Base-by-base conservation (phyloP, 2,329 filamentous ascomycete genomes). In the Pseudocercospora fuligena region DNA sequence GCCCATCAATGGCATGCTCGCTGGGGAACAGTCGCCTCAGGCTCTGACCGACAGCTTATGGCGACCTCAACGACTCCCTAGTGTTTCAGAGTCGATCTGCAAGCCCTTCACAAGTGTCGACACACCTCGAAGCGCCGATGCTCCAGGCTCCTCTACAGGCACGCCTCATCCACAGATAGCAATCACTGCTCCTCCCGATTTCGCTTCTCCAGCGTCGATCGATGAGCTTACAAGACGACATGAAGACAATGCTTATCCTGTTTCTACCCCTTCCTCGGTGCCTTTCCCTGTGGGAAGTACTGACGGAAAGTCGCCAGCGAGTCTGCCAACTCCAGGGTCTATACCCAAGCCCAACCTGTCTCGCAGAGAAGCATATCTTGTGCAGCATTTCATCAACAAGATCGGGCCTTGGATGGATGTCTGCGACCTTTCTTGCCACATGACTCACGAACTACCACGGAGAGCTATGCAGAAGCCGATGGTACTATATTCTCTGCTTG, bases 381-480 rank as follows among this genome's bases (percentile, higher is more conserved):
- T 72, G 1, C 70, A 70, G 40, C 76, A 77, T 31, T 79, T 75
- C 61, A 72, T 77, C 16, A 74, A 78, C 49, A 75, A 78, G 14
- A 74, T 79, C 62, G 78, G 75, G 2, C 69, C 75, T 6, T 78
- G 77, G 76, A 74, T 78, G 16, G 77, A 79, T 66, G 76, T 77
- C 11, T 77, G 76, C 5, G 78, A 79, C 40, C 70, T 73, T 1
- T 63, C 72, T 27, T 70, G 73, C 8, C 77, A 78, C 61, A 78
- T 78, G 63, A 75, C 74, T 4, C 69, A 72, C n/a, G 72, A 77
- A 31, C 72, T 78, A 1, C 76, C 78, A 0, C 69, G 70, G 9
- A 71, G 73, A 61, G 75, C 77, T 8, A 66, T 79, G 14, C 72
- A 73, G 2, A 72, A 76, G 16, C 75, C 77, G 0, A 74, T 79